Conservation (phyloP, 2,329 filamentous ascomycete genomes). For the Ceratocystis variospora region DNA sequence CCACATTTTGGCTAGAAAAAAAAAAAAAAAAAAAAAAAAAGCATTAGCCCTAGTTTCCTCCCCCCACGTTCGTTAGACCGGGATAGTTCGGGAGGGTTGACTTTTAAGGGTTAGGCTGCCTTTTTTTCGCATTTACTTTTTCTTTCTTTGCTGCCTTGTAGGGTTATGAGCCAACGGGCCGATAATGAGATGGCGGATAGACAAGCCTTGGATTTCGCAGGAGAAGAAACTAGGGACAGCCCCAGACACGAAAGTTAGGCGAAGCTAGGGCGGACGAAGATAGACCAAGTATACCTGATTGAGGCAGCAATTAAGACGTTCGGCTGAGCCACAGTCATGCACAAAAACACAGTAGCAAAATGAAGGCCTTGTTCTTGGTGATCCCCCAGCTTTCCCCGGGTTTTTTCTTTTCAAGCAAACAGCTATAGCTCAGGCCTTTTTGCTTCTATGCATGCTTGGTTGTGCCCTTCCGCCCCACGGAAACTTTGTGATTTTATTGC, state of each 20-base stretch:
- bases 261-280: background rate
- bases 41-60: too few relatives aligned
- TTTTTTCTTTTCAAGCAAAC: background rate
- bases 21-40: background rate
- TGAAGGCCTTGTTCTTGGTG: background rate
- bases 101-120: background rate
- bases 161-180: background rate
- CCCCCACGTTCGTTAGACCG: background rate
- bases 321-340: background rate
- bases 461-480: background rate
- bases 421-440: background rate
- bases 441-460: background rate
- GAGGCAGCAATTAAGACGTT: background rate
- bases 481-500: background rate
- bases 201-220: background rate
- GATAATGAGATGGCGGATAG: background rate
- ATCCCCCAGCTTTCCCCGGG: constrained; percentile 3
- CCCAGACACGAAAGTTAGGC: background rate
- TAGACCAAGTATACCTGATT: background rate
- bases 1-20: background rate
- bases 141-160: too few relatives aligned
- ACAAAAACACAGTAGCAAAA: background rate
- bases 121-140: background rate
- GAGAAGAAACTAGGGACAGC: background rate
- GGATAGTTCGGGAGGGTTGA: background rate